phyloP scores from a whole-genome alignment of 352 stramenopile species.

The Pythium coloratum region DNA sequence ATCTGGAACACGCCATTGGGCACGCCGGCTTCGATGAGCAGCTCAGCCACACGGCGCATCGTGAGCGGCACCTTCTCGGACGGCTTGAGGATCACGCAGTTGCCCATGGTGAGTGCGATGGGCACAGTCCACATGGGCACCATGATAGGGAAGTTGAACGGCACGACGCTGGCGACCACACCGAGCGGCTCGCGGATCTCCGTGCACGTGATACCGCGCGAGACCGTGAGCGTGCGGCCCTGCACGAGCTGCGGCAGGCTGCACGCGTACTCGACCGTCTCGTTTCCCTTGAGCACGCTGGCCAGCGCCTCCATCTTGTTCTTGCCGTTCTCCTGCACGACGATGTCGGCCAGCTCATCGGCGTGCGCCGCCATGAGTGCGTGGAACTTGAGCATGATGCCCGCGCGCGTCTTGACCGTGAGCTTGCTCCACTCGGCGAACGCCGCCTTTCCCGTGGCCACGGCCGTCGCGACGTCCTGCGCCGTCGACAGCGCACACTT shows the following conservation, averaged over 20 bases:
- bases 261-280: conserved; percentile 98
- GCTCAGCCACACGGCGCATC: conserved; percentile 86
- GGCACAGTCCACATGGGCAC: conserved; percentile 98
- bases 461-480: conserved; percentile 86
- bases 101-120: conserved; percentile 95
- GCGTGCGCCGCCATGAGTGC: conserved; percentile 89
- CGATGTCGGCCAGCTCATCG: conserved; percentile 92
- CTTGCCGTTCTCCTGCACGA: conserved; percentile 96
- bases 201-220: conserved; percentile 90
- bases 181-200: conserved; percentile 93
- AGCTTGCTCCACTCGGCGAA: conserved; percentile 89
- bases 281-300: conserved; percentile 96
- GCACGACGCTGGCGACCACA: conserved; percentile 91
- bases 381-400: conserved; percentile 97
- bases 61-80: conserved; percentile 96
- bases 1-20: conserved; percentile 95
- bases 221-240: conserved; percentile 87
- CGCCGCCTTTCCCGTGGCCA: conserved; percentile 75
- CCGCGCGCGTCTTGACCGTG: conserved; percentile 94
- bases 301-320: conserved; percentile 97
- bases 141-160: conserved; percentile 99
- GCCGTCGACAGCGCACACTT: conserved; percentile 77
- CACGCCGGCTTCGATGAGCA: conserved; percentile 92
- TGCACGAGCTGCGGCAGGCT: conserved; percentile 90
- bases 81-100: conserved; percentile 97